phyloP scores from a whole-genome alignment of 208 protist species.

The Entamoeba dispar region DNA sequence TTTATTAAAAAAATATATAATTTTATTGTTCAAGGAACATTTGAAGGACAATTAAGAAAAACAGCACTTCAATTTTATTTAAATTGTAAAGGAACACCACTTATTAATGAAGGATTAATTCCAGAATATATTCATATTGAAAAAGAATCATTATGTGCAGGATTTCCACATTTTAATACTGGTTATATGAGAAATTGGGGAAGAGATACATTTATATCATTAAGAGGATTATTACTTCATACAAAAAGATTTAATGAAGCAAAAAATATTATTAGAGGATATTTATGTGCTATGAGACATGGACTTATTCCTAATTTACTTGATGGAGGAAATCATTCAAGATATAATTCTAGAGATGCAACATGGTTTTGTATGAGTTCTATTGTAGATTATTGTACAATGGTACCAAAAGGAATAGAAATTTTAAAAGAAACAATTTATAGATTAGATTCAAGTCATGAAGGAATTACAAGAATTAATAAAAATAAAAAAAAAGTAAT shows the following conservation, averaged over 20 bases:
- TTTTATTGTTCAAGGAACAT: neutral
- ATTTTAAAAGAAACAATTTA: neutral
- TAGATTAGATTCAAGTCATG: neutral
- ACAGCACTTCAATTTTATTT: neutral
- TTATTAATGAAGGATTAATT: neutral
- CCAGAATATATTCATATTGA: neutral
- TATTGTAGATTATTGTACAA: neutral
- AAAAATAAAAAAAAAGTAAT: neutral
- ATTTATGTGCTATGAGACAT: conserved; percentile 26
- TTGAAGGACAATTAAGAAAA: neutral
- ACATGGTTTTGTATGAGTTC: conserved; percentile 44
- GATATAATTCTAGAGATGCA: conserved; percentile 49
- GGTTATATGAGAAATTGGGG: conserved; percentile 48
- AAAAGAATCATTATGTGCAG: conserved; percentile 3
- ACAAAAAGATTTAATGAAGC: conserved; percentile 29
- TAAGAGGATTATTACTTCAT: conserved; percentile 38
- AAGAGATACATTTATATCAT: conserved; percentile 29
- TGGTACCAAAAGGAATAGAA: neutral
- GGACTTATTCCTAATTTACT: conserved; percentile 54
- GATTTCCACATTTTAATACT: conserved; percentile 21
- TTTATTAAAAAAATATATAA: neutral
- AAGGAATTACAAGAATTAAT: neutral
- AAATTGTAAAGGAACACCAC: neutral
- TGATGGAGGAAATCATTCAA: conserved; percentile 30
- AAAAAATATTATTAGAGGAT: conserved; percentile 25